Conservation (phyloP, 371 early-diverging fungal genomes). For the Syncephalastrum sp. region DNA sequence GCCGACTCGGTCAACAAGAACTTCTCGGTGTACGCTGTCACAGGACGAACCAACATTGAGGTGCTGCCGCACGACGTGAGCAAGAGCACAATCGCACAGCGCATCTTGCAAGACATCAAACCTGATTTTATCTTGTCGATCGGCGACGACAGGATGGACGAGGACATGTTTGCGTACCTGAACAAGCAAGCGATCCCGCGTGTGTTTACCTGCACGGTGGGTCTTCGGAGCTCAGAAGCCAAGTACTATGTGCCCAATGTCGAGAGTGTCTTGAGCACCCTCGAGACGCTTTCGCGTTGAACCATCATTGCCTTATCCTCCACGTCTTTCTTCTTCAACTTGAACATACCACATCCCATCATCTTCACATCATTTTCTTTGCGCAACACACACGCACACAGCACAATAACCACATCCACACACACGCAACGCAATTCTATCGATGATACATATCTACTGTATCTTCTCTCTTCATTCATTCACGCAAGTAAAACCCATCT, state of each 20-base stretch:
- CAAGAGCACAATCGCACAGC: slow-evolving; percentile 62
- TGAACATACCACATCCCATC: no score
- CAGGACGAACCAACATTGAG: slow-evolving; percentile 93
- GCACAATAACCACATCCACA: no score
- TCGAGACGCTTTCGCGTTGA: slow-evolving; percentile 22
- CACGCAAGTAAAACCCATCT: no score
- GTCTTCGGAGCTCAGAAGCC: slow-evolving; percentile 59
- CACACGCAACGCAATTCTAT: no score
- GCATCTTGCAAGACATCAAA: slow-evolving; percentile 55
- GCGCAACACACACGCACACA: no score
- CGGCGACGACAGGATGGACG: slow-evolving; percentile 83
- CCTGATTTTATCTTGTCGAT: slow-evolving; percentile 72
- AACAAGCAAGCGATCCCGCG: slow-evolving; percentile 42
- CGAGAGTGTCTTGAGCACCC: slow-evolving; percentile 37
- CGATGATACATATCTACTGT: no score
- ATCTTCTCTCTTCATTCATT: no score
- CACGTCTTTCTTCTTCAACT: no score
- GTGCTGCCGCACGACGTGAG: slow-evolving; percentile 67
- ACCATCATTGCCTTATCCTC: no score
- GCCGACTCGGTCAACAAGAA: slow-evolving; percentile 81
- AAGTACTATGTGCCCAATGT: slow-evolving; percentile 57
- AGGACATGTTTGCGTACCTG: slow-evolving; percentile 79
- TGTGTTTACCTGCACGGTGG: slow-evolving; percentile 60
- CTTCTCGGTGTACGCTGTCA: slow-evolving; percentile 84
- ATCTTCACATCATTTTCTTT: no score